Conservation (phyloP, 176 grass and related monocot genomes). For the Puya raimondii region DNA sequence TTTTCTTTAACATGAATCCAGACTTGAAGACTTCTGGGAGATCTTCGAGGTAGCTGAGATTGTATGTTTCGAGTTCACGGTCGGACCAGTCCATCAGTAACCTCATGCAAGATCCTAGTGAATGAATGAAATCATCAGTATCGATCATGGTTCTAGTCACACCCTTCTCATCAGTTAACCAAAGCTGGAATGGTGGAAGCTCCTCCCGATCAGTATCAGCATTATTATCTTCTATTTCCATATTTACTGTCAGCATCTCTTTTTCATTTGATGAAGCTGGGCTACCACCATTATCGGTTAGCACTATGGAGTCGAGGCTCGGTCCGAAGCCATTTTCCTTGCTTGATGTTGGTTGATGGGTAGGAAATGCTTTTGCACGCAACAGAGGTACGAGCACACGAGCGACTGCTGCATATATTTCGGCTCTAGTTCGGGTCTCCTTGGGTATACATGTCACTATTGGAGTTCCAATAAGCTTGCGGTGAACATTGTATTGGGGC, state of each 20-base stretch:
- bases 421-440: conserved; percentile 37
- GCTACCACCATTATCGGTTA: conserved; percentile 40
- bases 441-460: conserved; percentile 63
- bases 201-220: conserved; percentile 11
- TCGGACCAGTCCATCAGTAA: conserved; percentile 84
- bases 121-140: conserved; percentile 31
- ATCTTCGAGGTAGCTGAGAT: conserved; percentile 58
- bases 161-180: conserved; percentile 76
- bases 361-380: conserved; percentile 37
- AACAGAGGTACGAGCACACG: conserved; percentile 52
- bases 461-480: conserved; percentile 74
- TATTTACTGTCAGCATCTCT: conserved; percentile 33
- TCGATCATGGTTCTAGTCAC: conserved; percentile 31
- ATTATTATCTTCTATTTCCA: conserved; percentile 23
- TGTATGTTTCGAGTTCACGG: conserved; percentile 56
- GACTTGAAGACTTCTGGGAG: conserved; percentile 82
- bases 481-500: conserved; percentile 34
- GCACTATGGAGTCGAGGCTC: conserved; percentile 69
- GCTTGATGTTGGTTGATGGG: conserved; percentile 18
- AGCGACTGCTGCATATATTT: conserved; percentile 58
- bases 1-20: conserved; percentile 88
- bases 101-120: conserved; percentile 22
- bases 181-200: conserved; percentile 45
- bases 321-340: conserved; percentile 49
- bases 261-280: conserved; percentile 8